phyloP scores from a whole-genome alignment of 305 asterid species.

The Galium porrigens region DNA sequence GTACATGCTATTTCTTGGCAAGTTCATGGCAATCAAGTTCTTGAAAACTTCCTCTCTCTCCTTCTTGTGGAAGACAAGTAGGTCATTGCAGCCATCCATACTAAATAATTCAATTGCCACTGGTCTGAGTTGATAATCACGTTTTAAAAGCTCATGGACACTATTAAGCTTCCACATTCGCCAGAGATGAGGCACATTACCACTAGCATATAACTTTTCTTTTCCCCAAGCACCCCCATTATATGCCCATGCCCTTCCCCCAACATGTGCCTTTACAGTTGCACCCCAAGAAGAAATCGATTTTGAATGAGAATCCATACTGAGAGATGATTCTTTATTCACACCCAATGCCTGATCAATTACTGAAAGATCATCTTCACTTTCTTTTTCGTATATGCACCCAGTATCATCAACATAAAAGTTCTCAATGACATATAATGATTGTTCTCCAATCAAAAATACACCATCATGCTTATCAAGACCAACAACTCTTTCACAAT shows the following conservation, averaged over 20 bases:
- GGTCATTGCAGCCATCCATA: slow-evolving; percentile 99
- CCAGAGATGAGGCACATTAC: slow-evolving; percentile 94
- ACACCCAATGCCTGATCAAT: slow-evolving; percentile 98
- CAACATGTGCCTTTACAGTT: slow-evolving; percentile 49
- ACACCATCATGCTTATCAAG: slow-evolving; percentile 97
- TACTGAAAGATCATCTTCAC: slow-evolving; percentile 85
- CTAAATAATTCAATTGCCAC: slow-evolving; percentile 97
- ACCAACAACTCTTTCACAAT: slow-evolving; percentile 96
- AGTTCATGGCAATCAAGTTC: slow-evolving; percentile 90
- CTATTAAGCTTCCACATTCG: slow-evolving; percentile 97
- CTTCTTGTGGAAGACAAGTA: slow-evolving; percentile 89
- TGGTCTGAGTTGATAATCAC: slow-evolving; percentile 98
- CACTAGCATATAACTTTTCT: slow-evolving; percentile 63
- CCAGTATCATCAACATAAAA: slow-evolving; percentile 90
- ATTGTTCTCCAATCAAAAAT: slow-evolving; percentile 83
- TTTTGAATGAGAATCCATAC: slow-evolving; percentile 78
- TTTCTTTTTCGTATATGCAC: slow-evolving; percentile 82
- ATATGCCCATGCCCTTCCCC: slow-evolving; percentile 98
- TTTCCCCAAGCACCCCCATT: slow-evolving; percentile 99
- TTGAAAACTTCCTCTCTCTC: slow-evolving; percentile 95
- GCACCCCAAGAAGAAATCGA: slow-evolving; percentile 80
- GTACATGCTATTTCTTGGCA: slow-evolving; percentile 98
- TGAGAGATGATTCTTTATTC: slow-evolving; percentile 63
- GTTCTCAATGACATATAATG: slow-evolving; percentile 82
- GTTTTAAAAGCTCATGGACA: slow-evolving; percentile 93